These are phyloP conservation scores for Sarcodon sp. DNA, from an alignment of 768 basidiomycete species.

Conservation along the genomic window DNA sequence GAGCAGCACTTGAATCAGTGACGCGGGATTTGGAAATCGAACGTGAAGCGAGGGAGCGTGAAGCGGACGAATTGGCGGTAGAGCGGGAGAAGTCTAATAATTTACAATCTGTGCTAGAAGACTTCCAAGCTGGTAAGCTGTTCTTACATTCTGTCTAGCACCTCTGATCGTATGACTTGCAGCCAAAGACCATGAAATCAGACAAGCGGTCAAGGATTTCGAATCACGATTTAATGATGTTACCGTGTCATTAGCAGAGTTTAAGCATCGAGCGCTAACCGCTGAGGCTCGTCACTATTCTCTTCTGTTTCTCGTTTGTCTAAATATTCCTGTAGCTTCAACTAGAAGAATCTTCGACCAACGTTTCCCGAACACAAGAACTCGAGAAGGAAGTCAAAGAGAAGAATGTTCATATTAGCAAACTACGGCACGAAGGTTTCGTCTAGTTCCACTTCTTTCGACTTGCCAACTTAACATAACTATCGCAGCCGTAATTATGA, in stretches of 20 bases:
- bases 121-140: conserved; percentile 76
- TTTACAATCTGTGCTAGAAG: conserved; percentile 85
- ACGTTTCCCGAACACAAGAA: conserved; percentile 51
- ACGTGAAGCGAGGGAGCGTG: conserved; percentile 42
- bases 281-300: conserved; percentile 55
- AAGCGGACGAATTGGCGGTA: conserved; percentile 41
- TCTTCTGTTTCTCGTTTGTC: conserved; percentile 1
- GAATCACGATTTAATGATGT: conserved; percentile 27
- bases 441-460: neutral
- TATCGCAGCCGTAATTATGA: conserved; percentile 77
- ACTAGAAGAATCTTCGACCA: conserved; percentile 60
- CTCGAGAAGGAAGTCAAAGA: conserved; percentile 90
- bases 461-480: conserved; percentile 3
- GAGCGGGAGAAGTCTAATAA: conserved; percentile 71
- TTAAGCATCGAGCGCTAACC: conserved; percentile 73
- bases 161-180: conserved; percentile 14
- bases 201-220: conserved; percentile 14
- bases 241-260: conserved; percentile 78
- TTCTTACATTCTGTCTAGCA: neutral
- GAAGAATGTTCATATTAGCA: conserved; percentile 89
- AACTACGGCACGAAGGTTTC: conserved; percentile 89
- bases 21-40: conserved; percentile 59
- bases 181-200: conserved; percentile 69
- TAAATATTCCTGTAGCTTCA: conserved; percentile 35
- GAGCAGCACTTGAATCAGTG: conserved; percentile 38